Conservation (phyloP, 2,329 filamentous ascomycete species). For the Fusarium sp. region DNA sequence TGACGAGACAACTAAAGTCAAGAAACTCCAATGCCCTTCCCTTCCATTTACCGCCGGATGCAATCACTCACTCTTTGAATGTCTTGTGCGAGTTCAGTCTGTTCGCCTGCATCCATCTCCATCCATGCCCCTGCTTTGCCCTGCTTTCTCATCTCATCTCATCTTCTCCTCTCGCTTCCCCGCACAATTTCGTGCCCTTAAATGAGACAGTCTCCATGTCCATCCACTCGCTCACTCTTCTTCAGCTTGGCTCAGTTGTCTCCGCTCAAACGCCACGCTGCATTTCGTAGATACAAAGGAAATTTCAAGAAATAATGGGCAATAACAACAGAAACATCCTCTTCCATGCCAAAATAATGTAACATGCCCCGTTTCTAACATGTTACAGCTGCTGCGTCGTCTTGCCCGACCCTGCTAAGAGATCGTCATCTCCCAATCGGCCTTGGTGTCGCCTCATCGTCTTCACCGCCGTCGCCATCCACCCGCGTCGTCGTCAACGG, state of each 20-base stretch:
- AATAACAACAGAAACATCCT: not conserved
- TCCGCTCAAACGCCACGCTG: constrained; percentile 44
- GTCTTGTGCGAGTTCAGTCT: constrained; percentile 35
- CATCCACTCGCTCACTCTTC: constrained; percentile 5
- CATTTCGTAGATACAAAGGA: constrained; percentile 42
- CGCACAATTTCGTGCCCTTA: constrained; percentile 10
- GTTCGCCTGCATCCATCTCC: constrained; percentile 22
- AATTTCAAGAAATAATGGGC: constrained; percentile 24
- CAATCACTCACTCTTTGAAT: constrained; percentile 6
- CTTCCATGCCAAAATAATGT: not conserved
- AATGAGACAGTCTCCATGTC: constrained; percentile 22
- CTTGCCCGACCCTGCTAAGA: not conserved
- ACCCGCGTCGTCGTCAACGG: constrained; percentile 40
- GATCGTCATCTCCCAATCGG: constrained; percentile 42
- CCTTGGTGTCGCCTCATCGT: constrained; percentile 55
- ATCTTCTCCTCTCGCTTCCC: not conserved
- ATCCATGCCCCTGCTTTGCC: not conserved
- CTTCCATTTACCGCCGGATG: constrained; percentile 12
- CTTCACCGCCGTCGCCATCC: constrained; percentile 18
- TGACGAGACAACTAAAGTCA: constrained; percentile 18
- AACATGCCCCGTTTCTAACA: not conserved
- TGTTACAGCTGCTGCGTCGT: not conserved
- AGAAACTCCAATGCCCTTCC: constrained; percentile 28
- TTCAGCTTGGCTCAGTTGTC: constrained; percentile 34
- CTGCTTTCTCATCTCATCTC: not conserved